A percentile compares a stretch with the other conserved stretches of the same genome.
Conservation (phyloP, 75 land plant species). For the Ceratopteris richardii region DNA sequence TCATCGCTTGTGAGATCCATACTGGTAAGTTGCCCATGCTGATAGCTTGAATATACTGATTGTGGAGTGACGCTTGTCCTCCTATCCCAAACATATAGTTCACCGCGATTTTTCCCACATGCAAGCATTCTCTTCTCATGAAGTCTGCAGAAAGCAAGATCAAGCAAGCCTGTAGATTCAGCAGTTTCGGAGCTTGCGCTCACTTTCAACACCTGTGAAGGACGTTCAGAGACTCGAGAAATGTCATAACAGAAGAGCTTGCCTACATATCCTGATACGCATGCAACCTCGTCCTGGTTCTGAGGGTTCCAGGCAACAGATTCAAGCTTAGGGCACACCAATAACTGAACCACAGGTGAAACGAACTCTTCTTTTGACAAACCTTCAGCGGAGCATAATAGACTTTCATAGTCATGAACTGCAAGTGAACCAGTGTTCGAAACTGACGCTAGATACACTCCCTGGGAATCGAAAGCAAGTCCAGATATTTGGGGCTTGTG, state of each 20-base stretch:
- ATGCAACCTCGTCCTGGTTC: constrained; percentile 11
- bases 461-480: too few species aligned
- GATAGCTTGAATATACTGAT: constrained; percentile 9
- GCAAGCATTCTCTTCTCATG: constrained; percentile 16
- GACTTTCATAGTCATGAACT: too few species aligned
- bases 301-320: too few species aligned
- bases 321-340: too few species aligned
- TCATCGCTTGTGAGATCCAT: constrained; percentile 21
- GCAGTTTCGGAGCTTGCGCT: neutral
- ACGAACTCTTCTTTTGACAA: too few species aligned
- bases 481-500: too few species aligned
- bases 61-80: constrained; percentile 7
- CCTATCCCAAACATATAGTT: constrained; percentile 26
- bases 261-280: constrained; percentile 14
- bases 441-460: too few species aligned
- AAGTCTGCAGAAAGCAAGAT: constrained; percentile 4
- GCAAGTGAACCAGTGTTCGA: too few species aligned
- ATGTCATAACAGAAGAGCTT: constrained; percentile 17
- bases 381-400: too few species aligned
- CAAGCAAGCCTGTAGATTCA: constrained; percentile 3
- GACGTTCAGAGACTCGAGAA: constrained; percentile 12
- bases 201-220: constrained; percentile 10
- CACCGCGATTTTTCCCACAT: constrained; percentile 15
- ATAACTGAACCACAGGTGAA: too few species aligned
- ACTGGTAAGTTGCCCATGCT: constrained; percentile 10